Conservation (phyloP, 139 green algal genomes). For the Tetradesmus obliquus region DNA sequence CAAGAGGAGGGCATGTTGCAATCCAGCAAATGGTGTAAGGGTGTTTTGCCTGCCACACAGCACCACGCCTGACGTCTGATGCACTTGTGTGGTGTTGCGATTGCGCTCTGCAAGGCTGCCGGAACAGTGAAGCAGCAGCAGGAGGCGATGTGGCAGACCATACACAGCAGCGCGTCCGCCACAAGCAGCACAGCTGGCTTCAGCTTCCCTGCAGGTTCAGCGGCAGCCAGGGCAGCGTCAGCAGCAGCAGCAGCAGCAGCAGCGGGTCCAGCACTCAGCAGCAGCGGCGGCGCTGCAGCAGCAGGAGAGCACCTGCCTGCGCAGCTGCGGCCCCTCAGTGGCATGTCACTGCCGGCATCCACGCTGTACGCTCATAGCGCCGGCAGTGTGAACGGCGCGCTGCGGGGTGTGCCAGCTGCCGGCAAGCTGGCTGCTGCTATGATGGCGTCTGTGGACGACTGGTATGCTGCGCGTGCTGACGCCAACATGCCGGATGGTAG, state of each 20-base stretch:
- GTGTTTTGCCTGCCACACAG: too few relatives aligned
- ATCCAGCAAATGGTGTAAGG: too few relatives aligned
- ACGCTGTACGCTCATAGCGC: neutral
- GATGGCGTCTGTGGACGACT: slow-evolving; percentile 2
- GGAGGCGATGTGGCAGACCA: neutral
- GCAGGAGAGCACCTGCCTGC: neutral
- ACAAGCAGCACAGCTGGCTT: neutral
- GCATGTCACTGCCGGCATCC: neutral
- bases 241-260: neutral
- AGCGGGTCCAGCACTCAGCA: neutral
- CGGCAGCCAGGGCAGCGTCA: neutral
- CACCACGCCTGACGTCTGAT: neutral
- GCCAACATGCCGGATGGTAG: slow-evolving; percentile 25
- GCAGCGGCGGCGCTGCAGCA: neutral
- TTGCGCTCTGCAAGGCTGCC: neutral
- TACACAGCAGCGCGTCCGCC: neutral
- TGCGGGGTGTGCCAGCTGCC: neutral
- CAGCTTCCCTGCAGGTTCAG: neutral
- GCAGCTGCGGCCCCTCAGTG: neutral
- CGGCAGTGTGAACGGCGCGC: neutral
- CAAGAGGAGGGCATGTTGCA: neutral
- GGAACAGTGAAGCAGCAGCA: slow-evolving; percentile 20
- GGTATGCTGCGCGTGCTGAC: neutral
- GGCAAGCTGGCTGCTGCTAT: neutral
- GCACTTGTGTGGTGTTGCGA: neutral